Base-by-base conservation (phyloP, 2,329 filamentous ascomycete species). In the Claviceps sp. region DNA sequence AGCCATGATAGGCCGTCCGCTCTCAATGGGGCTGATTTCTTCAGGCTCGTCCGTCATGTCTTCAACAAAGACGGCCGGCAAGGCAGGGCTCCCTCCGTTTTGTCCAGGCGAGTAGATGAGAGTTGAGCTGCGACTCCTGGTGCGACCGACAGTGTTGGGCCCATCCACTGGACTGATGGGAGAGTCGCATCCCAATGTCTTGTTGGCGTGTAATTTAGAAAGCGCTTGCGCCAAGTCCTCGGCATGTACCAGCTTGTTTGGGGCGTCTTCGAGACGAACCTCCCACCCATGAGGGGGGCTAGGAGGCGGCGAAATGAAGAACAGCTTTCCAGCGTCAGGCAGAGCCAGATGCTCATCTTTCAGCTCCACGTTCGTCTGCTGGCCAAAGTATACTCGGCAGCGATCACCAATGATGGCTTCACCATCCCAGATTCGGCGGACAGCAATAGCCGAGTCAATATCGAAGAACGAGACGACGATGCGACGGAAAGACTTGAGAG, bases 381-480 rank as follows among this genome's bases (percentile, higher is more conserved):
- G 75, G 60, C 82, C 82, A 59, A 83, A 85, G 71, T 84, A 89
- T 60, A 89, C 78, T 57, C 78, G 77, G 60, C 84, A 77, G 51
- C 76, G 73, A 65, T 83, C 75, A 60, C 85, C 87, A 69, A 90
- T 78, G 58, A 91, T 75, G 24, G 72, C 71, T 68, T 89, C 84
- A 60, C 84, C 82, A 61, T 93, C 86, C 68, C 89, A 86, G 52
- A 84, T 74, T 58, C 80, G 73, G 56, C 85, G 82, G 52, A 91
- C 84, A 52, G 74, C 72, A 60, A 87, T 81, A 52, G 87, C 86
- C 51, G 84, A 78, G 50, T 82, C 77, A 61, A 78, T 74, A 55
- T 81, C 79, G 67, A 77, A 83, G 73, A 93, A 91, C 59, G 85
- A 88, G 55, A 87, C 80, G 59, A 91, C 76, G 62, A 93, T 89